phyloP scores from a whole-genome alignment of 2,329 filamentous ascomycete genomes.

The Apiospora saccharicola region DNA sequence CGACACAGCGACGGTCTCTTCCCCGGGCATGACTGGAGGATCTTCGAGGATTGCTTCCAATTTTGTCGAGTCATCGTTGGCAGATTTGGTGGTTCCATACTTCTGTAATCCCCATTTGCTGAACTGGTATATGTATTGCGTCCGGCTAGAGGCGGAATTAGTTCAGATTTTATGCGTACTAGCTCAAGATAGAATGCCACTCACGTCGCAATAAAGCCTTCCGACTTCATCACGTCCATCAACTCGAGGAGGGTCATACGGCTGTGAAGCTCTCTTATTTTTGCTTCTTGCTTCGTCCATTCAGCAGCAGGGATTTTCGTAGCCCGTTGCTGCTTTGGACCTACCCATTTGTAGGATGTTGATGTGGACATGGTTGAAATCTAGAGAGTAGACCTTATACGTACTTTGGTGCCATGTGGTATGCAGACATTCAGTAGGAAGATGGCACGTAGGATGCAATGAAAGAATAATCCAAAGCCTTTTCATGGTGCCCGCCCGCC shows the following conservation, averaged over 20 bases:
- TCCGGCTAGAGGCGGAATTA: neutral
- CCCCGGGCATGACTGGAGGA: neutral
- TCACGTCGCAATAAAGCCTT: neutral
- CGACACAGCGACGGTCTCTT: neutral
- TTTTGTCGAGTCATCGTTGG: fast-evolving
- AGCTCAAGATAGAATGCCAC: neutral
- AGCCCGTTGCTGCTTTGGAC: neutral
- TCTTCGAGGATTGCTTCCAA: neutral
- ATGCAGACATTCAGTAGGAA: too few species aligned
- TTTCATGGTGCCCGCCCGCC: too few species aligned
- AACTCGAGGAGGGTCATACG: neutral
- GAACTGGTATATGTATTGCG: neutral
- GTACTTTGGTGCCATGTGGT: too few species aligned
- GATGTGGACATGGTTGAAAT: neutral
- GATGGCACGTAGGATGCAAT: too few species aligned
- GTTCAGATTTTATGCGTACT: neutral
- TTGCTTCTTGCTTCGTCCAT: neutral
- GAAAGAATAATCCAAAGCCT: too few species aligned
- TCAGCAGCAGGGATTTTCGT: neutral
- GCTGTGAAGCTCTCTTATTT: neutral
- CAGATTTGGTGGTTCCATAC: neutral
- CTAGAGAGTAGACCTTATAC: too few species aligned
- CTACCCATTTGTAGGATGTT: neutral
- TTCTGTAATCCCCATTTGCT: neutral
- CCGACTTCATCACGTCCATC: neutral